Evolutionary conservation across 106 monocot species (phyloP).

Genomic region (Acorus calamus): DNA sequence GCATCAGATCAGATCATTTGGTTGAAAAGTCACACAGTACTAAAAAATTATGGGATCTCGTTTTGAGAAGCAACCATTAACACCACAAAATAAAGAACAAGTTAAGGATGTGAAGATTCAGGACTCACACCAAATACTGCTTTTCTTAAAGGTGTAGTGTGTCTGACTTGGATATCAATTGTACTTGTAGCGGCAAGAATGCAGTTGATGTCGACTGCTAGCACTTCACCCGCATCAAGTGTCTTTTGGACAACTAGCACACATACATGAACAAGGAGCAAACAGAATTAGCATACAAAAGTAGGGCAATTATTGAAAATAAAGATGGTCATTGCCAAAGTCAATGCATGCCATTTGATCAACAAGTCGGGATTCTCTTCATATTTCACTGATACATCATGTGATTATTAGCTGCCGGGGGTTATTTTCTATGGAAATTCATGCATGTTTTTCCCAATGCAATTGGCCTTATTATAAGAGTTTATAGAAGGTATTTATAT

Average conservation of each 20-base stretch:
- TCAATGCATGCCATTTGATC: background rate
- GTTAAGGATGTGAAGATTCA: background rate
- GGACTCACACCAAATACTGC: constrained; percentile 68
- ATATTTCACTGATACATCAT: too few species aligned
- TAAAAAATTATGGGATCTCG: background rate
- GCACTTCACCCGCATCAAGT: constrained; percentile 60
- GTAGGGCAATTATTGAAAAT: background rate
- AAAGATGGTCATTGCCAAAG: background rate
- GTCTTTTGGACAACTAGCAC: constrained; percentile 80
- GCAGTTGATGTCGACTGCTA: constrained; percentile 66
- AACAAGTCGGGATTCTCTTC: too few species aligned
- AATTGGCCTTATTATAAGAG: too few species aligned
- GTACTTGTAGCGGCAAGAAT: constrained; percentile 71
- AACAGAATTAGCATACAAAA: background rate
- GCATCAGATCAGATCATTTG: background rate
- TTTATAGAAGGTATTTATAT: too few species aligned
- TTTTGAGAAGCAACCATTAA: too few species aligned
- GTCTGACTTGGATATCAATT: constrained; percentile 58
- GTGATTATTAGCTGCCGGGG: too few species aligned
- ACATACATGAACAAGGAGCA: background rate
- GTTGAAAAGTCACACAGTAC: background rate
- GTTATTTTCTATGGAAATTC: too few species aligned
- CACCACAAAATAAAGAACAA: background rate
- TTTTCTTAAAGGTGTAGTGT: constrained; percentile 54
- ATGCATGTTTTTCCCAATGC: too few species aligned